Percentiles rank a stretch among this genome's conserved stretches.
phyloP scores from a whole-genome alignment of 257 asterid genomes.

The Ajuga chamaepitys region DNA sequence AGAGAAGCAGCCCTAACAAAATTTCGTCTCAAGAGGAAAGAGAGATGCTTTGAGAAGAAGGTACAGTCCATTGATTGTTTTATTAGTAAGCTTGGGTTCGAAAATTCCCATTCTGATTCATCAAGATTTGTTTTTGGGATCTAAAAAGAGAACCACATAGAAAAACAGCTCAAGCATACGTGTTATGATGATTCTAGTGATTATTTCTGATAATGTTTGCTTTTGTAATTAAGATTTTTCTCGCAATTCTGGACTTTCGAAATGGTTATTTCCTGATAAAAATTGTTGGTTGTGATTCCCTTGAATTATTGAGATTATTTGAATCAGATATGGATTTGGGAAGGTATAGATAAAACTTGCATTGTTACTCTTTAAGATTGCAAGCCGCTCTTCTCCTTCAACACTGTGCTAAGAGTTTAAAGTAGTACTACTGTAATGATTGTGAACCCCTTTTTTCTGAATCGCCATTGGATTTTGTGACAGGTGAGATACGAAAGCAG shows the following conservation, averaged over 20 bases:
- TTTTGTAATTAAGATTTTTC: no score
- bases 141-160: no score
- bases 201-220: no score
- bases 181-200: no score
- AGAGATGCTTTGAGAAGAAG: slow-evolving; percentile 96
- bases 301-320: background rate
- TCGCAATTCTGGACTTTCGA: no score
- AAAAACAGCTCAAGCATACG: no score
- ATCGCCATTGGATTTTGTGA: background rate
- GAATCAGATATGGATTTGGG: background rate
- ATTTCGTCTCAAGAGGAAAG: slow-evolving; percentile 83
- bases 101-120: no score
- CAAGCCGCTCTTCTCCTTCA: background rate
- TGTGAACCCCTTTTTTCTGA: background rate
- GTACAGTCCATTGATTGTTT: slow-evolving; percentile 35
- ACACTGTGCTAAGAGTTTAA: background rate
- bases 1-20: slow-evolving; percentile 91
- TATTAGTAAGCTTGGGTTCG: background rate
- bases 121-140: no score
- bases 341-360: background rate
- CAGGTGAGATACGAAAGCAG: slow-evolving; percentile 97
- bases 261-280: no score
- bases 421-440: background rate
- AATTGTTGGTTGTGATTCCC: no score
- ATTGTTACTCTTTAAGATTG: background rate